Percentiles rank a stretch among this genome's conserved stretches.
phyloP scores from a whole-genome alignment of 495 filamentous ascomycete genomes.

The Umbilicaria muhlenbergii region DNA sequence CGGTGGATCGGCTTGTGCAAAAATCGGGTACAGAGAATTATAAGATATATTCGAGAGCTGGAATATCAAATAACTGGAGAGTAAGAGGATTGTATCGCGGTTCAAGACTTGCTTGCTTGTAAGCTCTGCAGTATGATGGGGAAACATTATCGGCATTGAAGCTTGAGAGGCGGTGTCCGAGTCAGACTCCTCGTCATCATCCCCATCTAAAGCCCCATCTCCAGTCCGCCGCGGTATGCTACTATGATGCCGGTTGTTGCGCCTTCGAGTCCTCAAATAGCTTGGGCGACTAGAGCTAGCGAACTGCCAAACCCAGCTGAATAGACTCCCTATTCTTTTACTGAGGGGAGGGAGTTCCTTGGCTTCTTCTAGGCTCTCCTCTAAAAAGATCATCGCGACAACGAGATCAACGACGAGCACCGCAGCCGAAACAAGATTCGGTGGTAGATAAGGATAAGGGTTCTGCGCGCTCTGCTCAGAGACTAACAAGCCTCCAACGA shows the following conservation, averaged over 20 bases:
- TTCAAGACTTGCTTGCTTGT: slow-evolving; percentile 43
- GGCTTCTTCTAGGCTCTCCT: slow-evolving; percentile 74
- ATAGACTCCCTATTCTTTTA: slow-evolving; percentile 39
- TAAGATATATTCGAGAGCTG: slow-evolving; percentile 79
- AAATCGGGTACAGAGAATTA: slow-evolving; percentile 86
- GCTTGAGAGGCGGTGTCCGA: slow-evolving; percentile 14
- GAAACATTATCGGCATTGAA: slow-evolving; percentile 23
- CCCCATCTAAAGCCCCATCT: slow-evolving; percentile 23
- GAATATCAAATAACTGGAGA: slow-evolving; percentile 74
- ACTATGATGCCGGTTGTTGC: not conserved
- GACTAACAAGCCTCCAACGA: slow-evolving; percentile 74
- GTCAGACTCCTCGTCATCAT: slow-evolving; percentile 15
- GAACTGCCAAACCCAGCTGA: slow-evolving; percentile 63
- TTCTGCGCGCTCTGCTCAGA: slow-evolving; percentile 34
- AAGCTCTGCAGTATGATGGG: slow-evolving; percentile 24
- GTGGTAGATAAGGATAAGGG: slow-evolving; percentile 68
- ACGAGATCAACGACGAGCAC: slow-evolving; percentile 61
- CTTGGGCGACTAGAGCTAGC: slow-evolving; percentile 42
- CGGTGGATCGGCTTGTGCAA: slow-evolving; percentile 56
- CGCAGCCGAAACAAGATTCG: slow-evolving; percentile 60
- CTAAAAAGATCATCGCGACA: slow-evolving; percentile 57
- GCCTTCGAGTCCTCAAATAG: slow-evolving; percentile 28
- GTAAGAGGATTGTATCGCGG: slow-evolving; percentile 63
- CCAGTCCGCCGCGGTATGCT: slow-evolving; percentile 13
- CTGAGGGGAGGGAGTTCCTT: slow-evolving; percentile 46